Conservation (phyloP, 768 basidiomycete genomes). For the Termitomyces sp. region DNA sequence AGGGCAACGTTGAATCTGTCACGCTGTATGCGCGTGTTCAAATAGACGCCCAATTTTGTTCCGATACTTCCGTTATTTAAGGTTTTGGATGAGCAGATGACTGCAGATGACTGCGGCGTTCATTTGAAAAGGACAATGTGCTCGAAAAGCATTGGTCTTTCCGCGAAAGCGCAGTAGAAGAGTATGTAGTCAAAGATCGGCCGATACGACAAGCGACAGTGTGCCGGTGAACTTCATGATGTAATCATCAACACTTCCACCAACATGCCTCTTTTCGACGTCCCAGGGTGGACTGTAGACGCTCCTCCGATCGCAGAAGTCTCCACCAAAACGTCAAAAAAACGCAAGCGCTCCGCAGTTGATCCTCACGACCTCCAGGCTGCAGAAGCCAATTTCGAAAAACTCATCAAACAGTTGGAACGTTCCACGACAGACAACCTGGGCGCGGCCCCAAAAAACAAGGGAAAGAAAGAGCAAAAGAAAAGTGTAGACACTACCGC, state of each 20-base stretch:
- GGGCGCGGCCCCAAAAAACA: background rate
- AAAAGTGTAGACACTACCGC: background rate
- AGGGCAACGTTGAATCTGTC: background rate
- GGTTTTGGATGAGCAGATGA: background rate
- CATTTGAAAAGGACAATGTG: background rate
- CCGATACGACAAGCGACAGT: too few relatives aligned
- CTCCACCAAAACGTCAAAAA: conserved; percentile 40
- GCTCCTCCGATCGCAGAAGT: conserved; percentile 35
- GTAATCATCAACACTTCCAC: conserved; percentile 3
- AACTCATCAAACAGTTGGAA: conserved; percentile 49
- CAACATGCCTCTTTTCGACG: conserved; percentile 55
- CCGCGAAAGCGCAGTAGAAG: too few relatives aligned
- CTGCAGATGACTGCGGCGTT: background rate
- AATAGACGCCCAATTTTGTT: conserved; percentile 1
- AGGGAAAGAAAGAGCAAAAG: conserved; percentile 13
- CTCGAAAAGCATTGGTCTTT: background rate
- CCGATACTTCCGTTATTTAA: background rate
- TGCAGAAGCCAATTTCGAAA: conserved; percentile 56
- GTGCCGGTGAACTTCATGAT: conserved; percentile 1
- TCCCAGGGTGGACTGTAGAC: conserved; percentile 66
- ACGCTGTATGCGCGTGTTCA: background rate
- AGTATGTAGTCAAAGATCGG: background rate
- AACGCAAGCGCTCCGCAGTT: conserved; percentile 45
- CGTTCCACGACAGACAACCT: conserved; percentile 16
- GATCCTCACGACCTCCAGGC: conserved; percentile 32